phyloP scores from a whole-genome alignment of 768 basidiomycete genomes.

The Boletellus emodensis region DNA sequence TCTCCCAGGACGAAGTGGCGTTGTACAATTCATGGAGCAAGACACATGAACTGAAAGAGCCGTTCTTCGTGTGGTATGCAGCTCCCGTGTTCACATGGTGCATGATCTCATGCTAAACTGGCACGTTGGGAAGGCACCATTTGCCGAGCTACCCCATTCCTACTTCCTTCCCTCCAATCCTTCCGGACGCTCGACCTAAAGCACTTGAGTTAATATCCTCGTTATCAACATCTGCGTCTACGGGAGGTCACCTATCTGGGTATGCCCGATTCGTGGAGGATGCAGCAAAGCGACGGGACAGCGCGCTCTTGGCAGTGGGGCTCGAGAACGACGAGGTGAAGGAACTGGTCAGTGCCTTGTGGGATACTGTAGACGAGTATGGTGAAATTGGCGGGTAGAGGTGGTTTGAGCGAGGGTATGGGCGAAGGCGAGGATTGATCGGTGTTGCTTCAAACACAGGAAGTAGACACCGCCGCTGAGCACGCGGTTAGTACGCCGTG shows the following conservation, averaged over 20 bases:
- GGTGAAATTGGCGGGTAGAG: constrained; percentile 26
- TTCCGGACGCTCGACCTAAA: constrained; percentile 21
- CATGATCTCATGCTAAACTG: constrained; percentile 1
- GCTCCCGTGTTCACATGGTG: not conserved
- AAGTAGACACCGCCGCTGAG: not conserved
- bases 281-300: constrained; percentile 38
- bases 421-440: constrained; percentile 22
- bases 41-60: constrained; percentile 26
- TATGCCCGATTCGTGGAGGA: constrained; percentile 52
- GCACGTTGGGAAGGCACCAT: constrained; percentile 38
- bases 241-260: constrained; percentile 39
- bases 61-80: constrained; percentile 38
- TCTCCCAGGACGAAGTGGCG: constrained; percentile 36
- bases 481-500: too few relatives aligned
- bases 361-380: constrained; percentile 52
- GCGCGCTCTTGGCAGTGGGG: constrained; percentile 34
- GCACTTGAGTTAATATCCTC: constrained; percentile 39
- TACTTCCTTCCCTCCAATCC: constrained; percentile 54
- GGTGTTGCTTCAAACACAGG: not conserved
- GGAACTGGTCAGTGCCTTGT: constrained; percentile 54
- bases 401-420: constrained; percentile 14
- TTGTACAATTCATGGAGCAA: constrained; percentile 40
- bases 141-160: constrained; percentile 55
- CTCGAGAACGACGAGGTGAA: constrained; percentile 53
- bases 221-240: constrained; percentile 39